phyloP scores from a whole-genome alignment of 108 stramenopile genomes.

The Discostella pseudostelligera region DNA sequence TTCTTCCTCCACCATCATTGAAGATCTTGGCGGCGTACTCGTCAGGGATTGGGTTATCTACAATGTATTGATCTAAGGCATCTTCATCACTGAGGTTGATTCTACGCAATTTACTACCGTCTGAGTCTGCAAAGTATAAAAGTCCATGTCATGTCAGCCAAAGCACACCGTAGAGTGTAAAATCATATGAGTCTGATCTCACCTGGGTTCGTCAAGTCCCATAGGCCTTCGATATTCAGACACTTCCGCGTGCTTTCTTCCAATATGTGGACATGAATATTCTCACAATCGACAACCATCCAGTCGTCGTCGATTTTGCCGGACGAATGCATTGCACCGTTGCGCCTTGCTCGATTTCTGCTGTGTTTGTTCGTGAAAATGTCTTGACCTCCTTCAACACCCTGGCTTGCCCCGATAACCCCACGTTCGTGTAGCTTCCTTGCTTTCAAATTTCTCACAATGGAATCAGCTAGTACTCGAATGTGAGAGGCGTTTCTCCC shows the following conservation, averaged over 20 bases:
- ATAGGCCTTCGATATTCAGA: slow-evolving; percentile 70
- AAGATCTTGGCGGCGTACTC: slow-evolving; percentile 38
- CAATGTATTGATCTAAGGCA: slow-evolving; percentile 71
- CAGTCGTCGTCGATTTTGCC: slow-evolving; percentile 54
- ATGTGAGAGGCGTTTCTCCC: slow-evolving; percentile 52
- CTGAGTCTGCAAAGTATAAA: slow-evolving; percentile 14
- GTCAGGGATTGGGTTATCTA: slow-evolving; percentile 66
- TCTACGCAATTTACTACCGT: slow-evolving; percentile 54
- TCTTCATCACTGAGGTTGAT: slow-evolving; percentile 59
- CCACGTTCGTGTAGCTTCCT: slow-evolving; percentile 67
- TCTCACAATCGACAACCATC: slow-evolving; percentile 80
- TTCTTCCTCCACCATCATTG: slow-evolving; percentile 12
- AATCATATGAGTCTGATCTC: neutral
- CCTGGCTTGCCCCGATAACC: slow-evolving; percentile 56
- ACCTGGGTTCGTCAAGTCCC: slow-evolving; percentile 50
- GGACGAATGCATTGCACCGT: slow-evolving; percentile 25
- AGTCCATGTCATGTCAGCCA: neutral
- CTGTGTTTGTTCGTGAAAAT: slow-evolving; percentile 41
- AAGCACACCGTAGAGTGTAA: neutral
- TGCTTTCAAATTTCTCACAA: slow-evolving; percentile 70
- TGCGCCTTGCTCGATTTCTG: slow-evolving; percentile 30
- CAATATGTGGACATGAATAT: slow-evolving; percentile 77
- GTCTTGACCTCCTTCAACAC: slow-evolving; percentile 53
- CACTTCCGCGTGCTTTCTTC: slow-evolving; percentile 51
- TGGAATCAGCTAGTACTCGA: slow-evolving; percentile 52